phyloP scores from a whole-genome alignment of 768 basidiomycete genomes.

The Tylopilus balloui region DNA sequence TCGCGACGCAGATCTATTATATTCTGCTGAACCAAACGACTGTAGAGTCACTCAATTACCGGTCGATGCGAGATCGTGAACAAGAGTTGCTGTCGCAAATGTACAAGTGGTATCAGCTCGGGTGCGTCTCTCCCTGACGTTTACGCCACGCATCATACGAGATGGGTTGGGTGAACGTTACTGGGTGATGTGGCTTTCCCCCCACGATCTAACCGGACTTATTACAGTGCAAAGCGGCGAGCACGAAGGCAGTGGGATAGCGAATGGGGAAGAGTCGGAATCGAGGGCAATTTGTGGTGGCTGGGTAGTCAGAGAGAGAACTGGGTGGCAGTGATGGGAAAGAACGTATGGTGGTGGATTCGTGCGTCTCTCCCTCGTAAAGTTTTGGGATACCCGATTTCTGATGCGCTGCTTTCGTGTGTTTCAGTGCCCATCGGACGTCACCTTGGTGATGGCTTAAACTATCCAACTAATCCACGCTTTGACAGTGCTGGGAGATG shows the following conservation, averaged over 20 bases:
- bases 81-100: slow-evolving; percentile 43
- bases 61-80: slow-evolving; percentile 64
- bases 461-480: slow-evolving; percentile 66
- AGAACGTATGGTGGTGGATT: slow-evolving; percentile 64
- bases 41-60: slow-evolving; percentile 66
- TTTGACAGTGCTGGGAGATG: slow-evolving; percentile 68
- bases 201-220: neutral
- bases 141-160: neutral
- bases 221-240: slow-evolving; percentile 45
- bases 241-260: slow-evolving; percentile 56
- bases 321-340: slow-evolving; percentile 86
- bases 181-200: neutral
- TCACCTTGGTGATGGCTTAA: slow-evolving; percentile 52
- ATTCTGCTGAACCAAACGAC: slow-evolving; percentile 68
- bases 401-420: slow-evolving; percentile 7
- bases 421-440: slow-evolving; percentile 47
- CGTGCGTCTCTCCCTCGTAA: slow-evolving; percentile 47
- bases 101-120: slow-evolving; percentile 49
- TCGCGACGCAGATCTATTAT: slow-evolving; percentile 54
- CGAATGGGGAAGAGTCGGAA: slow-evolving; percentile 75
- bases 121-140: slow-evolving; percentile 37
- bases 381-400: neutral
- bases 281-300: slow-evolving; percentile 89
- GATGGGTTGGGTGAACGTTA: neutral
- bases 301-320: slow-evolving; percentile 54